Conservation (phyloP, 2,329 filamentous ascomycete species). For the Trichoderma breve region DNA sequence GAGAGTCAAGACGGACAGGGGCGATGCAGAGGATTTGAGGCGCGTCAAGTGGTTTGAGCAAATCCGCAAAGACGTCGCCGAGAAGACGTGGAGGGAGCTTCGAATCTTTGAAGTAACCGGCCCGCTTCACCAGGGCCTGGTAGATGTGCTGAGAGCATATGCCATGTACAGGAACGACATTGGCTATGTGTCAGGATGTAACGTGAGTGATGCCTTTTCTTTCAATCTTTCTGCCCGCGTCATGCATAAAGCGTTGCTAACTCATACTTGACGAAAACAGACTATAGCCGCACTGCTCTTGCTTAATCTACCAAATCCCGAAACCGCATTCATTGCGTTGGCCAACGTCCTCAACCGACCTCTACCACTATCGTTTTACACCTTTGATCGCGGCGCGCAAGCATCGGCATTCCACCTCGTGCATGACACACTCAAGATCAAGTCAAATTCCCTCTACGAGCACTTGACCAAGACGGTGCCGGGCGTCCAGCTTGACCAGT, state of each 20-base stretch:
- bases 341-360: slow-evolving; percentile 77
- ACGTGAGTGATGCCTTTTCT: slow-evolving; percentile 52
- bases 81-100: slow-evolving; percentile 67
- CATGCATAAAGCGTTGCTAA: too few species aligned
- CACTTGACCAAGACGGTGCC: slow-evolving; percentile 57
- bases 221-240: background rate
- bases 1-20: slow-evolving; percentile 51
- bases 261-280: slow-evolving; percentile 39
- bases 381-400: slow-evolving; percentile 67
- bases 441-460: slow-evolving; percentile 60
- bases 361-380: slow-evolving; percentile 71
- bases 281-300: slow-evolving; percentile 71
- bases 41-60: slow-evolving; percentile 60
- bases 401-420: slow-evolving; percentile 67
- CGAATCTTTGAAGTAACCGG: slow-evolving; percentile 67
- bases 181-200: slow-evolving; percentile 71
- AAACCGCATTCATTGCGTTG: slow-evolving; percentile 66
- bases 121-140: slow-evolving; percentile 64
- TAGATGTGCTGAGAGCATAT: slow-evolving; percentile 75
- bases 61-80: slow-evolving; percentile 62
- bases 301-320: slow-evolving; percentile 64
- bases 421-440: slow-evolving; percentile 63
- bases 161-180: slow-evolving; percentile 80
- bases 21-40: slow-evolving; percentile 52
- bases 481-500: slow-evolving; percentile 48